phyloP scores from a whole-genome alignment of 2,329 filamentous ascomycete genomes.

The Venturia aucupariae region DNA sequence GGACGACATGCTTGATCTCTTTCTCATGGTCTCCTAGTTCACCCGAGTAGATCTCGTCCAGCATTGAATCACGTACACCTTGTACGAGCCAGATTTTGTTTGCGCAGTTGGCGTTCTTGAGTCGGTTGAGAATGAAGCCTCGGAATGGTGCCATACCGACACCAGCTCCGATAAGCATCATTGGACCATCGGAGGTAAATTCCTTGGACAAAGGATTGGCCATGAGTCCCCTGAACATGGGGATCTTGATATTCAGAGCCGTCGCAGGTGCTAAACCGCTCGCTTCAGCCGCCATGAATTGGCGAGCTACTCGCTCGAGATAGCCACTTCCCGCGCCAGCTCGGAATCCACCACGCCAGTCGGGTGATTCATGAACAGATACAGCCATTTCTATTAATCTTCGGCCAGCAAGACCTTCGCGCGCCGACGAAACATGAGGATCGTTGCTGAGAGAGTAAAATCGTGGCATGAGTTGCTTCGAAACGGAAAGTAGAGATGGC shows the following conservation, averaged over 20 bases:
- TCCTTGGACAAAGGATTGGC: slow-evolving; percentile 87
- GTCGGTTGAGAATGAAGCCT: slow-evolving; percentile 87
- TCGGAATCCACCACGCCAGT: slow-evolving; percentile 57
- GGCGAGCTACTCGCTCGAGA: slow-evolving; percentile 74
- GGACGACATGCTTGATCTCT: slow-evolving; percentile 42
- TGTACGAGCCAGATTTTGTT: slow-evolving; percentile 98
- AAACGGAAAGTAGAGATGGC: slow-evolving; percentile 66
- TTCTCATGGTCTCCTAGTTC: slow-evolving; percentile 87
- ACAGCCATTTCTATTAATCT: slow-evolving; percentile 94
- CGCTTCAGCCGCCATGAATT: slow-evolving; percentile 59
- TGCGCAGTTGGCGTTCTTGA: slow-evolving; percentile 90
- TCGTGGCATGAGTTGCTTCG: slow-evolving; percentile 87
- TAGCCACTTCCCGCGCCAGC: slow-evolving; percentile 89
- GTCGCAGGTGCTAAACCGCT: slow-evolving; percentile 31
- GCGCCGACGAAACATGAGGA: slow-evolving; percentile 67
- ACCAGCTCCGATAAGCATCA: slow-evolving; percentile 93
- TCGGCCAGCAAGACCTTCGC: slow-evolving; percentile 59
- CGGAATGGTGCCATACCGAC: slow-evolving; percentile 97
- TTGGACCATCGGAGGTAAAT: slow-evolving; percentile 88
- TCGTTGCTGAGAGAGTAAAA: slow-evolving; percentile 99
- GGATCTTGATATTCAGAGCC: slow-evolving; percentile 59
- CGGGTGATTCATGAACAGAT: slow-evolving; percentile 76
- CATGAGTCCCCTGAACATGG: slow-evolving; percentile 99
- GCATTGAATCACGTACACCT: slow-evolving; percentile 82
- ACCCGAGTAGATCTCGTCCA: slow-evolving; percentile 93